Evolutionary conservation across 1,139 yeast genomes (phyloP), one percentile per base, ranked within the genome.

Genomic region (Protomyces inundatus): DNA sequence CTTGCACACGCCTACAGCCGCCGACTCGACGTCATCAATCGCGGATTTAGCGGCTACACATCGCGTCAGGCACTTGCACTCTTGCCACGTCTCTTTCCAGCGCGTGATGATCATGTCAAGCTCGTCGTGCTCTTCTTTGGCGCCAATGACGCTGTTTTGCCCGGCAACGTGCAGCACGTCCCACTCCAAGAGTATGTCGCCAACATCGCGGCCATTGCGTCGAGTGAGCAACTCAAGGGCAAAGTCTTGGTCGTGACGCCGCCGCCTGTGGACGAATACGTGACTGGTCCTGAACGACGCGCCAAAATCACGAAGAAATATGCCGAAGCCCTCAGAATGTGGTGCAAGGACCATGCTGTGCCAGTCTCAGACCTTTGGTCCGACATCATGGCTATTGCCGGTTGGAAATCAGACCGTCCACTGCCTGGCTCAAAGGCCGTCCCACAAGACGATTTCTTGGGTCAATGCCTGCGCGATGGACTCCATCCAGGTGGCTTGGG

Each of bases 51-150:
- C 10, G 64, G 64, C 50, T 61, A 61, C 45, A 61, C 45, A 1
- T 35, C 61, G 30, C 16, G 45, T 10, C 61, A 61, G 23, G 64
- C 55, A 42, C 48, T 61, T 4, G 52, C 50, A 5, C 33, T 61
- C 30, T 16, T 61, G 14, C 55, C 60, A 4, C 52, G 64, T 7
- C 39, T 61, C 6, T 50, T 61, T 33, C 64, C 64, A 5, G 6
- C 45, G 2, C 45, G 53, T 33, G 30, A 45, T 9, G 58, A 54
- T n/a, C 51, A 60, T 37, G 72, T 79, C 34, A 73, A 70, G n/a
- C 69, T 86, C 39, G 79, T 82, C 67, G 81, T 84, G 0, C 75
- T 89, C 2, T 88, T 86, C 73, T 83, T 87, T 69, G 96, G 96
- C 0, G 81, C 95, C 9, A 89, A 89, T 70, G 96, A 89, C 72